Evolutionary conservation across 306 rosid genomes (phyloP).

Genomic region (Prunus fruticosa): DNA sequence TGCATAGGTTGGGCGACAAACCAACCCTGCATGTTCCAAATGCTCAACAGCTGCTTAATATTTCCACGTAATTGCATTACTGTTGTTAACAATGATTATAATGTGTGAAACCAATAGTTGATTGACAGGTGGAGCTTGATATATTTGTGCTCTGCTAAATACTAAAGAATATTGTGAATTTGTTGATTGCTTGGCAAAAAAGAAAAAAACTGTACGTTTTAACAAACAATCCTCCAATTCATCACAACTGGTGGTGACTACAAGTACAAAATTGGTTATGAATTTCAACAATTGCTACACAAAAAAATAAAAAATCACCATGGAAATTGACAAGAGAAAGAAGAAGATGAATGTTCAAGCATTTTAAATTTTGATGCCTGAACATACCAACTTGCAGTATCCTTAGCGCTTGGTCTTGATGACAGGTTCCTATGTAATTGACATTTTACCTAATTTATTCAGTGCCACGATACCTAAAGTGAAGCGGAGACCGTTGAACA

Average conservation of each 20-base stretch:
- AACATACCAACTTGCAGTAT: neutral
- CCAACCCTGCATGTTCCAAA: neutral
- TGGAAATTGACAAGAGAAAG: neutral
- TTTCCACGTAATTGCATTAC: neutral
- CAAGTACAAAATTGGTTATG: constrained; percentile 6
- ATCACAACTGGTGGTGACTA: constrained; percentile 12
- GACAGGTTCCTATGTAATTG: too few species aligned
- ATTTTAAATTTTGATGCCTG: neutral
- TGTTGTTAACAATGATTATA: too few species aligned
- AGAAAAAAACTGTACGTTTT: neutral
- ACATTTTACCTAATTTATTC: neutral
- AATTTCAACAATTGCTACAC: constrained; percentile 3
- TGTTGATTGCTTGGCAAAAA: neutral
- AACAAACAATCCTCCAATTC: constrained; percentile 4
- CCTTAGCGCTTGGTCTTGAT: neutral
- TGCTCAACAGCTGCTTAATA: neutral
- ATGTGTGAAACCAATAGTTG: neutral
- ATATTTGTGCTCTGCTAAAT: neutral
- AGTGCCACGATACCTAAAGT: constrained; percentile 19
- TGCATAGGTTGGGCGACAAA: neutral
- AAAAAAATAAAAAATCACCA: neutral
- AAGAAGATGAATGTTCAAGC: constrained; percentile 10
- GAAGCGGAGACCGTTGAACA: neutral
- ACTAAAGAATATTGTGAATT: neutral
- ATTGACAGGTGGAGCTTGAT: neutral